phyloP scores from a whole-genome alignment of 2,329 filamentous ascomycete genomes.

The Beauveria varroae region DNA sequence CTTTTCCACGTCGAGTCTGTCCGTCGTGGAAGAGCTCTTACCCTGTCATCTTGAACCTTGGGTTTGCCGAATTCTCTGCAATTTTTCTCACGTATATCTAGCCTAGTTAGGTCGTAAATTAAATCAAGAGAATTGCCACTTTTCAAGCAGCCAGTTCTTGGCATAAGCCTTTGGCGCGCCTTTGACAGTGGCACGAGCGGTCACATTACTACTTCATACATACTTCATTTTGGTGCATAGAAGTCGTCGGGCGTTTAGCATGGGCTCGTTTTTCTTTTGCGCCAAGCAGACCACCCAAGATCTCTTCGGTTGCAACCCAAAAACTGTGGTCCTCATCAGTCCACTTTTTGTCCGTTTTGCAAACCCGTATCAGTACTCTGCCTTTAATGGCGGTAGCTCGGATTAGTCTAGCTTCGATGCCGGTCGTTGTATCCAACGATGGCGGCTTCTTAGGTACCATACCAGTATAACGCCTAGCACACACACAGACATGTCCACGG shows the following conservation, averaged over 20 bases:
- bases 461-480: not conserved
- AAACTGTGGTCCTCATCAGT: not conserved
- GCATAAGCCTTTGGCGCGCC: not conserved
- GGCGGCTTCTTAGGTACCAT: no score
- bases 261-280: not conserved
- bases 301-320: not conserved
- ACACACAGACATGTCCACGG: not conserved
- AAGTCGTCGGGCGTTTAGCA: not conserved
- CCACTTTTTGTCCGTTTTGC: not conserved
- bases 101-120: not conserved
- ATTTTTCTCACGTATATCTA: no score
- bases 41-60: not conserved
- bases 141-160: not conserved
- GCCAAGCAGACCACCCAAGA: not conserved
- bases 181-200: no score
- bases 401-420: not conserved
- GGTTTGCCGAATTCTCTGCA: no score
- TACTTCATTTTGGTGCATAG: not conserved
- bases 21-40: not conserved
- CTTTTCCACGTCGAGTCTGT: not conserved
- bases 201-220: not conserved
- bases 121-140: not conserved
- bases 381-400: not conserved
- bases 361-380: not conserved
- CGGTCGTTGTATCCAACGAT: not conserved